Conservation (phyloP, 176 grass and related monocot genomes). For the Ensete glaucum region DNA sequence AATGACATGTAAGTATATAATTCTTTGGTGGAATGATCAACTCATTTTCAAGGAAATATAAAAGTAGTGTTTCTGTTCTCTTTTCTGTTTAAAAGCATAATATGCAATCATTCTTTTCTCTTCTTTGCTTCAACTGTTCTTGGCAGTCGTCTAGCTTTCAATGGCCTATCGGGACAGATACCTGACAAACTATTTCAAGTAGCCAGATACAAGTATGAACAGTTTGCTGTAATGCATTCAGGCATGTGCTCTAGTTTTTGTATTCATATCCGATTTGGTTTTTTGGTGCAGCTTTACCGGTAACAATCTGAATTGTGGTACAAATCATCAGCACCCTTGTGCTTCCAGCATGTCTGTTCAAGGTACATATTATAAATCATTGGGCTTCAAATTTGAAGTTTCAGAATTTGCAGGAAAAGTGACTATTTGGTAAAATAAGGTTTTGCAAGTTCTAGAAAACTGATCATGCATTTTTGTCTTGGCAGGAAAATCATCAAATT, state of each 20-base stretch:
- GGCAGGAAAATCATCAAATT: slow-evolving; percentile 48
- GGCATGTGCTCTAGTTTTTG: not conserved
- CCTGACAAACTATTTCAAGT: slow-evolving; percentile 71
- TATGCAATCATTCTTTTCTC: not conserved
- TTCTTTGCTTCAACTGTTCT: not conserved
- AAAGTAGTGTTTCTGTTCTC: not conserved
- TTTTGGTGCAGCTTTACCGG: slow-evolving; percentile 67
- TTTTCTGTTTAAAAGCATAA: not conserved
- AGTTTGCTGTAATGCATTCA: not conserved
- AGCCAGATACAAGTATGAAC: slow-evolving; percentile 85
- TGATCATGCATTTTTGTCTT: slow-evolving; percentile 25
- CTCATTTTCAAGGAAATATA: not conserved
- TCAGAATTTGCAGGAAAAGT: not conserved
- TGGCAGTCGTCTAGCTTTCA: slow-evolving; percentile 77
- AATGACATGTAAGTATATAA: slow-evolving; percentile 18
- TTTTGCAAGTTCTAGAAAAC: slow-evolving; percentile 3
- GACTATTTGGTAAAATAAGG: not conserved
- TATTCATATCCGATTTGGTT: slow-evolving; percentile 25
- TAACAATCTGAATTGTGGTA: slow-evolving; percentile 77
- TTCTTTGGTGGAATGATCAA: not conserved
- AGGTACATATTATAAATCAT: slow-evolving; percentile 33
- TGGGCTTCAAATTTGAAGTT: slow-evolving; percentile 2
- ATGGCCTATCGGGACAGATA: slow-evolving; percentile 80
- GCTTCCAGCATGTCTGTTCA: slow-evolving; percentile 49
- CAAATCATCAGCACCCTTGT: slow-evolving; percentile 58